Evolutionary conservation across 2,329 filamentous ascomycete genomes (phyloP).

Genomic region (Trichoderma sp.): DNA sequence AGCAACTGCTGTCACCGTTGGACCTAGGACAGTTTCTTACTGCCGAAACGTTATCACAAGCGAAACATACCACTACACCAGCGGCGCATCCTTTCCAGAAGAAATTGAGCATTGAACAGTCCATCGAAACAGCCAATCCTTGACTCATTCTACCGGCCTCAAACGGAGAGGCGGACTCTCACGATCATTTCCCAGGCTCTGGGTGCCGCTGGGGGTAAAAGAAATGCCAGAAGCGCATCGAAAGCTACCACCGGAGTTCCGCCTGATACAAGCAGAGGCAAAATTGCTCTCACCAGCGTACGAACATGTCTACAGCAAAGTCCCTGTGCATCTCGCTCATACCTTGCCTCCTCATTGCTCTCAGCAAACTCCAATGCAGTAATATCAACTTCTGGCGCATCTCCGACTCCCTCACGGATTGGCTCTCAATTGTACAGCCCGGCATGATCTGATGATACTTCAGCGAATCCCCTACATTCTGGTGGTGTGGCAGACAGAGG

Average conservation of each 20-base stretch:
- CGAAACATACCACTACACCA: neutral
- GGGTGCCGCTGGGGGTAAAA: no score
- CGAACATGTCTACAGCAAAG: no score
- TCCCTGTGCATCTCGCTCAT: neutral
- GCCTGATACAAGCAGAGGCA: no score
- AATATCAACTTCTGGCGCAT: neutral
- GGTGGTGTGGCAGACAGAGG: neutral
- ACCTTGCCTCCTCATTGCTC: neutral
- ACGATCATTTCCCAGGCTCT: no score
- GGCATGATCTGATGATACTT: slow-evolving; percentile 1
- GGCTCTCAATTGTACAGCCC: neutral
- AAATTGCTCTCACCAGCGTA: no score
- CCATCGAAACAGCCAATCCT: neutral
- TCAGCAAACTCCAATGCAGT: neutral
- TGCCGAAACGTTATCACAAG: no score
- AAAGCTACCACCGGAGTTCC: no score
- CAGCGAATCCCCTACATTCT: slow-evolving; percentile 1
- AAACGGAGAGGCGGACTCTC: no score
- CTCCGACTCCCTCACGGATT: neutral
- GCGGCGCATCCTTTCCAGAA: neutral
- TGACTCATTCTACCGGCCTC: neutral
- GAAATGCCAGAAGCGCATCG: no score
- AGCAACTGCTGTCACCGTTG: no score
- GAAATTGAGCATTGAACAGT: neutral
- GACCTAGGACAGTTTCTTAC: no score